Conservation (phyloP, 768 basidiomycete species). For the Collybia nuda region DNA sequence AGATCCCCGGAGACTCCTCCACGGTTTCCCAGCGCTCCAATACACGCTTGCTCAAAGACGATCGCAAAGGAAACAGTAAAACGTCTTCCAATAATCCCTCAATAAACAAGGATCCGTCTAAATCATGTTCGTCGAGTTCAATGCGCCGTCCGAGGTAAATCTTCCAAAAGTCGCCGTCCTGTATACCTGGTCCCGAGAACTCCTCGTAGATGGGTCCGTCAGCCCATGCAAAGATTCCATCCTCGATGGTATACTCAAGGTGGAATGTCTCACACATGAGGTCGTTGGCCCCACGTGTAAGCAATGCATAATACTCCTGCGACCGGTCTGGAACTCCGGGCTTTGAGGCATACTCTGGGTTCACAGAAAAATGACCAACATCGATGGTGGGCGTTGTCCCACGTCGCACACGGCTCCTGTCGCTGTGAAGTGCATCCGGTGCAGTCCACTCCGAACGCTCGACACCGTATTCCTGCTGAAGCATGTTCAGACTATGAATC, state of each 20-base stretch:
- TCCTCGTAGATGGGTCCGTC: slow-evolving; percentile 28
- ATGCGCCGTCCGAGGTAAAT: slow-evolving; percentile 37
- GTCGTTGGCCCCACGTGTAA: slow-evolving; percentile 30
- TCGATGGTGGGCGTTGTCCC: slow-evolving; percentile 29
- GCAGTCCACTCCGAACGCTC: background rate
- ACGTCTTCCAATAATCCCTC: slow-evolving; percentile 32
- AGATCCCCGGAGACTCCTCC: slow-evolving; percentile 25
- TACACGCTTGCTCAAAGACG: background rate
- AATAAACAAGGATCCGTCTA: slow-evolving; percentile 32
- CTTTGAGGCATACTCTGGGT: background rate
- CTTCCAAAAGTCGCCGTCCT: slow-evolving; percentile 34
- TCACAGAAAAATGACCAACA: slow-evolving; percentile 6
- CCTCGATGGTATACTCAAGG: slow-evolving; percentile 23
- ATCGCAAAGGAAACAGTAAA: slow-evolving; percentile 17
- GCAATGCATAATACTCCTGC: slow-evolving; percentile 26
- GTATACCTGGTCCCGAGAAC: slow-evolving; percentile 32
- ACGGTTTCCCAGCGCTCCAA: slow-evolving; percentile 27
- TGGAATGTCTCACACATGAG: slow-evolving; percentile 37
- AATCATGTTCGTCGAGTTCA: slow-evolving; percentile 31
- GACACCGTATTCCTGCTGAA: background rate
- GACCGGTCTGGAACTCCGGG: slow-evolving; percentile 4
- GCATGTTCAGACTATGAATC: background rate
- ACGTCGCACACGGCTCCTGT: slow-evolving; percentile 16
- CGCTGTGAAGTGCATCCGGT: background rate
- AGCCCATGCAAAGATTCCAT: slow-evolving; percentile 35